Evolutionary conservation across 352 stramenopile species (phyloP), one percentile per base, ranked within the genome.

Genomic region (Phytophthora tubulina): DNA sequence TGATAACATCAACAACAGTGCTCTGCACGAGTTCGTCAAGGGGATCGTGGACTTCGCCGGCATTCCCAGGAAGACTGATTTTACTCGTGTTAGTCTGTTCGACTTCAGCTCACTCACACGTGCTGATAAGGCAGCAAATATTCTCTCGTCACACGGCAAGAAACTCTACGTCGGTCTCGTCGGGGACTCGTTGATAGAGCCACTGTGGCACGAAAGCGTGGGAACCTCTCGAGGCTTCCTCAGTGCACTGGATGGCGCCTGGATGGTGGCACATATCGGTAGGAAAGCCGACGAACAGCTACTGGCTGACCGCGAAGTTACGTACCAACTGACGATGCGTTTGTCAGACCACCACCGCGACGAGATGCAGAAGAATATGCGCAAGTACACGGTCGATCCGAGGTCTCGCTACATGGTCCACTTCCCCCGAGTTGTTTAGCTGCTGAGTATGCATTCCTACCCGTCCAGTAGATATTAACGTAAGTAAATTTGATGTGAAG

Each of bases 91-190:
- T 46, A 81, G 83, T 42, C 55, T 95, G 27, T 92, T 95, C 62
- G 88, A 95, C 63, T 95, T 95, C 71, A 92, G 83, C 49, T 75
- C 84, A 27, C 88, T 86, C 39, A 89, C 84, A 6, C 83, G 88
- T 4, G 86, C 84, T 8, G 83, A 89, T 15, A 87, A 90, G 73
- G 86, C 86, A 2, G 83, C 82, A 3, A 91, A 75, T 51, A 67
- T 94, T n/a, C 66, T 94, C 21, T 64, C 68, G 2, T 84, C 82
- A 17, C 61, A 78, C 5, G 81, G 73, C 46, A 89, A 88, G 74
- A 94, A 94, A 53, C 67, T 93, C 17, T 92, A 90, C 67, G 83
- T 92, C 15, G 85, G 86, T 2, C 74, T 93, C 30, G 83, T 95
- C 8, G 88, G 88, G 11, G 88, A 95, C 32, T 78, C 88, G 48